A percentile compares a stretch with the other conserved stretches of the same genome.
Conservation (phyloP, 805 yeast genomes). For the Candida anglica region DNA sequence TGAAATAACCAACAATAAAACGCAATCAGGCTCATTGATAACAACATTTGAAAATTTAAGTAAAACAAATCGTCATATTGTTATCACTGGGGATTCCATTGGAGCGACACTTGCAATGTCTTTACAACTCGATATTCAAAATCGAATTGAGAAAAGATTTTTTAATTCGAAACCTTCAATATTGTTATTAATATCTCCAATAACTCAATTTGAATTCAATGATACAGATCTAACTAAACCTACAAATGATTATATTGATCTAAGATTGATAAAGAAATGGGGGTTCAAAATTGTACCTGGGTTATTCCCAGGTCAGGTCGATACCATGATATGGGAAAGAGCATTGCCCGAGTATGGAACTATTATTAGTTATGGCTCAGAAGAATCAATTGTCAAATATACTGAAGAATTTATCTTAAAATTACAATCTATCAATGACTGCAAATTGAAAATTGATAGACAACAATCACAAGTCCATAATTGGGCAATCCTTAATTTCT, state of each 20-base stretch:
- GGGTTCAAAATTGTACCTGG: not conserved
- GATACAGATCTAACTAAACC: not conserved
- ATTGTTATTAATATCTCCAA: slow-evolving; percentile 27
- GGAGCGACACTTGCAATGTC: slow-evolving; percentile 39
- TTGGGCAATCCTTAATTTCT: slow-evolving; percentile 44
- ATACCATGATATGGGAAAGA: not conserved
- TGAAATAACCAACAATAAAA: not conserved
- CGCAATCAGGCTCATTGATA: too few species aligned
- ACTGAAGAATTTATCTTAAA: slow-evolving; percentile 23
- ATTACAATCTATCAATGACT: slow-evolving; percentile 15
- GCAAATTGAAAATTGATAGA: slow-evolving; percentile 28
- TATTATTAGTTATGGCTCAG: slow-evolving; percentile 39
- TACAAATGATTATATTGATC: too few species aligned
- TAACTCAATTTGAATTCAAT: slow-evolving; percentile 2
- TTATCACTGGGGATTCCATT: slow-evolving; percentile 44
- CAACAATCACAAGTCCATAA: slow-evolving; percentile 37
- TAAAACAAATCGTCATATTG: slow-evolving; percentile 10
- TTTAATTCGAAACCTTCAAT: slow-evolving; percentile 26
- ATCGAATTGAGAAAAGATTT: too few species aligned
- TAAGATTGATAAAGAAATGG: too few species aligned
- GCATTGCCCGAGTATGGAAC: slow-evolving; percentile 34
- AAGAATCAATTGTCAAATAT: slow-evolving; percentile 37
- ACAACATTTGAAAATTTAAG: too few species aligned
- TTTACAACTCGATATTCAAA: not conserved
- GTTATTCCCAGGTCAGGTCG: not conserved